Evolutionary conservation across 139 green algal genomes (phyloP).

Genomic region (Mesotaenium endlicherianum): DNA sequence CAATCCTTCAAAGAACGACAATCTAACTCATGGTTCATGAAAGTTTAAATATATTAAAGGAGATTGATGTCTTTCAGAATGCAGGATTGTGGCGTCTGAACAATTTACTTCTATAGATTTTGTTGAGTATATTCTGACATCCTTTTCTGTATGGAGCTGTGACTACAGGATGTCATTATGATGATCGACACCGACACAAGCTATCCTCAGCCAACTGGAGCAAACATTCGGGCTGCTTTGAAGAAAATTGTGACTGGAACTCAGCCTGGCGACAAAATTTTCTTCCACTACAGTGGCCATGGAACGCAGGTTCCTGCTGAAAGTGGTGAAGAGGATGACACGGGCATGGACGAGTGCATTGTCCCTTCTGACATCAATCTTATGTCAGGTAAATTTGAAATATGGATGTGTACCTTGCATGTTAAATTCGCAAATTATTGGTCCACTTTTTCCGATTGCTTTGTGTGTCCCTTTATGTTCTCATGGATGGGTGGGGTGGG

Average conservation of each 20-base stretch:
- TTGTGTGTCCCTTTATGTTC: background rate
- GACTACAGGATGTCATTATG: background rate
- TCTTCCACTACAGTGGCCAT: conserved; percentile 75
- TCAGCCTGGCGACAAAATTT: conserved; percentile 61
- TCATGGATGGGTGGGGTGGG: background rate
- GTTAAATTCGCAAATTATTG: background rate
- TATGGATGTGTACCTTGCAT: background rate
- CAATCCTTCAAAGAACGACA: too few species aligned
- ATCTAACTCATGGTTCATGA: too few species aligned
- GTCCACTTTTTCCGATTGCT: background rate
- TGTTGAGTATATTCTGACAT: too few species aligned
- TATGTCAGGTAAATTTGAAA: conserved; percentile 3
- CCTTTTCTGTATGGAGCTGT: too few species aligned
- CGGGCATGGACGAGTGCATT: conserved; percentile 42
- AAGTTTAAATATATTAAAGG: too few species aligned
- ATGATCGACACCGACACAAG: conserved; percentile 25
- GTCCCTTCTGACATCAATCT: conserved; percentile 47
- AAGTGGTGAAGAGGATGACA: conserved; percentile 11
- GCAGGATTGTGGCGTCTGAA: too few species aligned
- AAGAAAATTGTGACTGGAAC: conserved; percentile 57
- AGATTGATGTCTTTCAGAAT: too few species aligned
- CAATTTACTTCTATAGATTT: too few species aligned
- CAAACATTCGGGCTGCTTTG: conserved; percentile 71
- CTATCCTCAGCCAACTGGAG: conserved; percentile 62
- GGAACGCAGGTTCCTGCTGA: conserved; percentile 64